These are phyloP conservation scores for Saccharomyces pastorianus DNA, from an alignment of 1,139 yeast species.

Conservation along the genomic window DNA sequence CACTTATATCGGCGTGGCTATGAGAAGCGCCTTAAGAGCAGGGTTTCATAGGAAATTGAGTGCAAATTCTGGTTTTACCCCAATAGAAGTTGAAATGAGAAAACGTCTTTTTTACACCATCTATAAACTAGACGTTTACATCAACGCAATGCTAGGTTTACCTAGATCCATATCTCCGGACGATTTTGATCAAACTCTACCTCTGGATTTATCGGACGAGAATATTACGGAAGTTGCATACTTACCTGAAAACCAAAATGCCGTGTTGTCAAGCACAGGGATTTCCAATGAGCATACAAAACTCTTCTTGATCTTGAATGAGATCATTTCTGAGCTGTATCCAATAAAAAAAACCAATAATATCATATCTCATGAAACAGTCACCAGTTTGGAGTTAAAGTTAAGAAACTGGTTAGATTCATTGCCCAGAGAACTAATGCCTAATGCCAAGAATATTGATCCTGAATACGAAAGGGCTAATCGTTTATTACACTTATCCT, in stretches of 20 bases:
- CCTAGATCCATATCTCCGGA: slow-evolving; percentile 67
- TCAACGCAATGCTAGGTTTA: slow-evolving; percentile 80
- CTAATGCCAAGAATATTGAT: slow-evolving; percentile 50
- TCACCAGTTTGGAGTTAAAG: slow-evolving; percentile 64
- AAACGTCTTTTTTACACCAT: slow-evolving; percentile 83
- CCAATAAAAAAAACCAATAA: slow-evolving; percentile 41
- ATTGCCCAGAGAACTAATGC: slow-evolving; percentile 65
- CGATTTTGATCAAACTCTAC: slow-evolving; percentile 84
- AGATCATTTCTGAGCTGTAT: slow-evolving; percentile 48
- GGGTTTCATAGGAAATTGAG: slow-evolving; percentile 72
- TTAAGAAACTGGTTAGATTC: slow-evolving; percentile 67
- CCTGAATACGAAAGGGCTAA: slow-evolving; percentile 70
- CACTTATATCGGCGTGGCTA: slow-evolving; percentile 82
- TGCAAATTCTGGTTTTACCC: slow-evolving; percentile 46
- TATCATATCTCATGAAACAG: slow-evolving; percentile 42
- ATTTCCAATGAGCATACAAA: slow-evolving; percentile 84
- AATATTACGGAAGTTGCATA: slow-evolving; percentile 55
- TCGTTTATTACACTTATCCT: slow-evolving; percentile 66
- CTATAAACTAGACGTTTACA: slow-evolving; percentile 84
- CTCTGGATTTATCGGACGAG: slow-evolving; percentile 80
- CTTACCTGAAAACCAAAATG: slow-evolving; percentile 35
- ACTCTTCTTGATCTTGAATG: slow-evolving; percentile 51
- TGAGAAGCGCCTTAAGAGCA: slow-evolving; percentile 77
- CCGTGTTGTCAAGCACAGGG: slow-evolving; percentile 58
- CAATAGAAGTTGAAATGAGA: slow-evolving; percentile 78